Conservation (phyloP, 495 filamentous ascomycete genomes). For the Delitschia confertaspora region DNA sequence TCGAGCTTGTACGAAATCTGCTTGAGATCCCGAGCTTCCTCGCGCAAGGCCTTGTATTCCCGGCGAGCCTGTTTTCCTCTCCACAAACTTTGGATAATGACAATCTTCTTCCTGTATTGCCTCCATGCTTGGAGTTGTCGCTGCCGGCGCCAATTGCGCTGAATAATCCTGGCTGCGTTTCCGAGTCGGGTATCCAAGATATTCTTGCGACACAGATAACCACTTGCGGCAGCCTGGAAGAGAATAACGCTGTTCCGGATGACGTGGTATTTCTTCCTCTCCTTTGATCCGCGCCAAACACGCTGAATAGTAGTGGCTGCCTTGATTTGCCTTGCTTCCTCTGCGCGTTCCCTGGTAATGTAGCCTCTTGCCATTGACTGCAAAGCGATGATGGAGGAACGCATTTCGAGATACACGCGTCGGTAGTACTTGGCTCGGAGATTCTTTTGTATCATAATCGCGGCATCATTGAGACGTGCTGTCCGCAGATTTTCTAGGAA, state of each 20-base stretch:
- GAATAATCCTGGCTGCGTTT: slow-evolving; percentile 84
- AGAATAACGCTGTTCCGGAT: slow-evolving; percentile 76
- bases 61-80: slow-evolving; percentile 72
- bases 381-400: slow-evolving; percentile 66
- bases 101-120: slow-evolving; percentile 76
- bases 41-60: slow-evolving; percentile 79
- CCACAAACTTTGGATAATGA: slow-evolving; percentile 91
- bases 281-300: slow-evolving; percentile 85
- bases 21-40: slow-evolving; percentile 94
- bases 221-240: slow-evolving; percentile 82
- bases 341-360: slow-evolving; percentile 64
- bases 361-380: slow-evolving; percentile 68
- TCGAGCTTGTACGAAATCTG: slow-evolving; percentile 98
- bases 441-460: slow-evolving; percentile 99
- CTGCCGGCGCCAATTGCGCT: slow-evolving; percentile 79
- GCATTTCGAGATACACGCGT: slow-evolving; percentile 79
- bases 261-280: slow-evolving; percentile 63
- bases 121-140: slow-evolving; percentile 72
- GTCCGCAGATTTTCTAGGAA: slow-evolving; percentile 93
- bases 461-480: slow-evolving; percentile 81
- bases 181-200: slow-evolving; percentile 91
- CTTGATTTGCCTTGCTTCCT: slow-evolving; percentile 71
- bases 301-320: slow-evolving; percentile 91
- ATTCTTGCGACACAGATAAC: slow-evolving; percentile 74
- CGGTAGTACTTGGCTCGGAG: slow-evolving; percentile 90